A percentile compares a stretch with the other conserved stretches of the same genome.
Conservation (phyloP, 2,329 filamentous ascomycete genomes). For the Fusarium proliferatum region DNA sequence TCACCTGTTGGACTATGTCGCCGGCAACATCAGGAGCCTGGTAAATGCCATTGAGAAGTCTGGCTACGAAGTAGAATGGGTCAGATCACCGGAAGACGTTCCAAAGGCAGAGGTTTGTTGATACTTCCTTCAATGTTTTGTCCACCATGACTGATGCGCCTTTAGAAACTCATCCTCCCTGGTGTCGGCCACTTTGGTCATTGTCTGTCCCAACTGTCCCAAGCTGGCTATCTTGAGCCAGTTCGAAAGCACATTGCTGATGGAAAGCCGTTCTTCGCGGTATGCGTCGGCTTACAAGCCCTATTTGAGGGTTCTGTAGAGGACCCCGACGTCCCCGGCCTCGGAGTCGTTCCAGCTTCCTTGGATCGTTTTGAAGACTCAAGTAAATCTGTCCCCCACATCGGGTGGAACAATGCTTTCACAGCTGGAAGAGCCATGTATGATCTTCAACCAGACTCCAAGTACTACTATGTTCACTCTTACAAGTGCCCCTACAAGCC, state of each 20-base stretch:
- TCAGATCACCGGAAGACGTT: constrained; percentile 86
- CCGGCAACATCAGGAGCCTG: constrained; percentile 94
- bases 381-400: constrained; percentile 94
- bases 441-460: constrained; percentile 81
- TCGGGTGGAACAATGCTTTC: constrained; percentile 96
- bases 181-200: constrained; percentile 98
- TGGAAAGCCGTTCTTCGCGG: constrained; percentile 98
- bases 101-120: constrained; percentile 80
- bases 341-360: constrained; percentile 77
- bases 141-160: constrained; percentile 20
- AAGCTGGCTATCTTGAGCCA: constrained; percentile 85
- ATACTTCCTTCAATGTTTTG: neutral
- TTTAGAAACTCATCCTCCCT: constrained; percentile 89
- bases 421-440: constrained; percentile 72
- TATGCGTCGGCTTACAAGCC: constrained; percentile 94
- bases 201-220: constrained; percentile 85
- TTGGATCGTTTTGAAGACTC: constrained; percentile 81
- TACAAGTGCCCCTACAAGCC: constrained; percentile 83
- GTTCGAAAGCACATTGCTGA: constrained; percentile 84
- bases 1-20: constrained; percentile 87
- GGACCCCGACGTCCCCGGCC: constrained; percentile 75
- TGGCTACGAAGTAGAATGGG: constrained; percentile 93
- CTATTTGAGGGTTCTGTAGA: constrained; percentile 90
- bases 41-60: constrained; percentile 98
- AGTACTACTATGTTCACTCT: constrained; percentile 99